These are phyloP conservation scores for Carex kokanica DNA, from an alignment of 176 grass and related monocot genomes.

Conservation along the genomic window DNA sequence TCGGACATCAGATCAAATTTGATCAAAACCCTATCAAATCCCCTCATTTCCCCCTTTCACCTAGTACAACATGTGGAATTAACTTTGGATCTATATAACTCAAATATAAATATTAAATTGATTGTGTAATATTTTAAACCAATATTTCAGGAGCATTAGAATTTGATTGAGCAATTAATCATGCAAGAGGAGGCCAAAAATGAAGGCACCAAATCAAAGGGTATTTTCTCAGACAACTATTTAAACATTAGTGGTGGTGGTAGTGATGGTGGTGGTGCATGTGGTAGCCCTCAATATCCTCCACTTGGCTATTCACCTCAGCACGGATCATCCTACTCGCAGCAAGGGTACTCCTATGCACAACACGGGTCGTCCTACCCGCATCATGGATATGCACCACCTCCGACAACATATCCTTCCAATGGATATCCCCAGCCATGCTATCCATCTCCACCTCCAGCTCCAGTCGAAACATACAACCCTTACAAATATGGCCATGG, in stretches of 20 bases:
- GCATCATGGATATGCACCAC: not conserved
- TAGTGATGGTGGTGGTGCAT: too few relatives aligned
- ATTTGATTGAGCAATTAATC: not conserved
- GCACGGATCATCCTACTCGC: not conserved
- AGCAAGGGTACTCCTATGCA: not conserved
- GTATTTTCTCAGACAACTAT: not conserved
- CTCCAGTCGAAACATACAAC: not conserved
- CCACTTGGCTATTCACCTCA: not conserved
- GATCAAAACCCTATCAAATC: too few relatives aligned
- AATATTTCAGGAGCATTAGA: not conserved
- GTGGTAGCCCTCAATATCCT: not conserved
- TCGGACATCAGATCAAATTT: too few relatives aligned
- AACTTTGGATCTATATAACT: too few relatives aligned
- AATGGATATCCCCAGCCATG: not conserved
- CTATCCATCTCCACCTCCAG: not conserved
- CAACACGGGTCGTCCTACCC: not conserved
- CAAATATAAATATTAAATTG: too few relatives aligned
- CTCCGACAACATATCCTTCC: not conserved
- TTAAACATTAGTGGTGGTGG: not conserved
- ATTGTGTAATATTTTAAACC: too few relatives aligned
- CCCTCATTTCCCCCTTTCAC: too few relatives aligned
- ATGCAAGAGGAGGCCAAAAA: not conserved
- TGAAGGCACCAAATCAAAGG: not conserved
- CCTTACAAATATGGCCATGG: not conserved
- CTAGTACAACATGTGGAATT: too few relatives aligned